Evolutionary conservation across 192 early-diverging fungal species (phyloP), one percentile per base, ranked within the genome.

Genomic region (Pilaira anomala): DNA sequence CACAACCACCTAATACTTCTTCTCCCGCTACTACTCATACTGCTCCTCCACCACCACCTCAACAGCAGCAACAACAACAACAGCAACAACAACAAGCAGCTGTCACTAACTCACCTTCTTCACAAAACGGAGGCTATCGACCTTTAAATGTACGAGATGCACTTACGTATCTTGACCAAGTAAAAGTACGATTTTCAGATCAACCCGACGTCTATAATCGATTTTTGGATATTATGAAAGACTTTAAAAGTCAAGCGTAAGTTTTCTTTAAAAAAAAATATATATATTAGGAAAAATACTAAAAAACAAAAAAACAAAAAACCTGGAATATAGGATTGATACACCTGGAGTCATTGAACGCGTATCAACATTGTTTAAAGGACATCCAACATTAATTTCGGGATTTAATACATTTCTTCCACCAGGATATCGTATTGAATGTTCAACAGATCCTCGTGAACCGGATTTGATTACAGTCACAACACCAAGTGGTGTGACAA

Each of bases 401-500:
- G 97, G 97, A 18, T 99, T 99, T 77, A 99, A 99, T 77, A 97
- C 97, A 1, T 99, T 99, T 66, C 68, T 99, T 62, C 97, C 97
- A n/a, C 92, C 94, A 14, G 97, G 97, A 0, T 99, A 97, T 69
- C 87, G 88, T 55, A 94, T 99, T 53, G 94, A 98, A 72, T 89
- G 93, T 64, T 88, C 90, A 0, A 86, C 80, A 39, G 91, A 93
- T 68, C 87, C 90, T 3, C 65, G 80, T 13, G 91, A 95, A 52
- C 79, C 81, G 8, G 74, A 82, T 65, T 76, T 85, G 41, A 91
- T 98, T 52, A 80, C 86, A 28, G 96, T 98, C 13, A 94, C 88
- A 1, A 96, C 96, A 1, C 96, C 96, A 24, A 84, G 82, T 24
- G 88, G 88, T 22, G 79, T 76, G 12, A 82, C 80, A 7, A 82